Percentiles rank a stretch among this genome's conserved stretches.
Conservation (phyloP, 1,284 basidiomycete species). For the Leccinum solheimii region DNA sequence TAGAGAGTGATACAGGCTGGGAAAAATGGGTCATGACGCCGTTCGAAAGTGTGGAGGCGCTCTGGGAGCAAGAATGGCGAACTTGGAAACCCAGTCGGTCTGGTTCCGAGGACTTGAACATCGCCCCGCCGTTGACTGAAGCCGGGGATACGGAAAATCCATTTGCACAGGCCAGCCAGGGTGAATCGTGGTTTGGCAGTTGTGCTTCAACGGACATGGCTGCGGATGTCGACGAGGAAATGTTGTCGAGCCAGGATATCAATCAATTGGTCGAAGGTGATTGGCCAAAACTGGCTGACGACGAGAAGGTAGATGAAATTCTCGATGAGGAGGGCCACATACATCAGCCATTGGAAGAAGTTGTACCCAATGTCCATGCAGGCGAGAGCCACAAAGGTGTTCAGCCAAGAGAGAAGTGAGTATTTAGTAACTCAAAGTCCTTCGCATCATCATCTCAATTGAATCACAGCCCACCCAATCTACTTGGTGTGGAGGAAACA, state of each 20-base stretch:
- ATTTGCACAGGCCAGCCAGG: constrained; percentile 24
- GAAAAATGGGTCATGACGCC: constrained; percentile 80
- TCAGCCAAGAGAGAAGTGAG: not conserved
- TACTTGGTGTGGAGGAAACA: not conserved
- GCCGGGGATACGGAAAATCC: constrained; percentile 25
- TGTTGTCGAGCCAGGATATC: constrained; percentile 55
- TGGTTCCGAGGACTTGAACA: constrained; percentile 1
- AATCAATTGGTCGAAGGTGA: constrained; percentile 42
- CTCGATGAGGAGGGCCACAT: constrained; percentile 33
- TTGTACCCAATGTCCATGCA: constrained; percentile 14
- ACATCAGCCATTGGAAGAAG: constrained; percentile 27
- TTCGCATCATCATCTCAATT: not conserved
- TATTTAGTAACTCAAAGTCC: not conserved
- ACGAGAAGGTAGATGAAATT: constrained; percentile 29
- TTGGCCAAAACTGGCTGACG: constrained; percentile 34
- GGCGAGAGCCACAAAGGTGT: not conserved
- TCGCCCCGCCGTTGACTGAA: not conserved
- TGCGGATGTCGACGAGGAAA: constrained; percentile 55
- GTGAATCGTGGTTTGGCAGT: constrained; percentile 11
- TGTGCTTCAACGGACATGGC: constrained; percentile 24
- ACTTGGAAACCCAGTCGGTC: constrained; percentile 53
- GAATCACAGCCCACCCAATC: constrained; percentile 5
- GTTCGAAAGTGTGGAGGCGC: constrained; percentile 81
- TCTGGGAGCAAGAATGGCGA: constrained; percentile 64
- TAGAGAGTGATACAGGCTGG: constrained; percentile 39